Base-by-base conservation (phyloP, 306 rosid species). In the Acacia crassicarpa region DNA sequence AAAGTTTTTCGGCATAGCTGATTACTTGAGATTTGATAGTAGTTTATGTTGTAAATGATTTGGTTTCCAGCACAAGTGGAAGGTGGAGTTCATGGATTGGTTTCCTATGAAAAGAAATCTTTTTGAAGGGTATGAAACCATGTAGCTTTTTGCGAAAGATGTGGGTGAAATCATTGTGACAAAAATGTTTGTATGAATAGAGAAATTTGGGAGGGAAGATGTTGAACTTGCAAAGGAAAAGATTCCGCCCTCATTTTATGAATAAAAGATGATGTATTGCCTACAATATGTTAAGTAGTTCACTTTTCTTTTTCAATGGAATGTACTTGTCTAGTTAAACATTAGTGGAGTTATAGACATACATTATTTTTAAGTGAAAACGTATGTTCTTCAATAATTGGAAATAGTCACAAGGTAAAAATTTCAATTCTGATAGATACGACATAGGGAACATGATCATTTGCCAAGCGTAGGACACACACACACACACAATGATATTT, bases 71-170 rank as follows among this genome's bases (percentile, higher is more conserved):
- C 98, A 54, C 99, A 95, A 85, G 91, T 92, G 66, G 98, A 95
- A 90, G 99, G 99, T 77, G 98, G 97, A 58, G 17, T 95, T 75
- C 98, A 93, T 86, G 98, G 97, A 67, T 83, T 95, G 78, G 91
- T 91, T 85, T 90, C 99, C 48, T 92, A 91, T 44, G 96, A 89
- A 83, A 95, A 95, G 96, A 95, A 91, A 79, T 83, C 91, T 61
- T 93, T 78, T 83, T 95, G 88, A 95, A 41, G 76, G 59, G 76
- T 58, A 48, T 82, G 72, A 75, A 79, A 63, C 78, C 65, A 70
- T 63, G 80, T 69, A 23, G 83, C 67, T 54, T 69, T 51, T 70
- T 35, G 73, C 1, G 41, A 16, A 30, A 74, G 48, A 67, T 14
- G 41, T 25, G 69, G 22, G 33, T 23, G 78, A 62, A 75, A n/a